Evolutionary conservation across 2,329 filamentous ascomycete species (phyloP).

Genomic region (Nannizziopsis arthrosporioides): DNA sequence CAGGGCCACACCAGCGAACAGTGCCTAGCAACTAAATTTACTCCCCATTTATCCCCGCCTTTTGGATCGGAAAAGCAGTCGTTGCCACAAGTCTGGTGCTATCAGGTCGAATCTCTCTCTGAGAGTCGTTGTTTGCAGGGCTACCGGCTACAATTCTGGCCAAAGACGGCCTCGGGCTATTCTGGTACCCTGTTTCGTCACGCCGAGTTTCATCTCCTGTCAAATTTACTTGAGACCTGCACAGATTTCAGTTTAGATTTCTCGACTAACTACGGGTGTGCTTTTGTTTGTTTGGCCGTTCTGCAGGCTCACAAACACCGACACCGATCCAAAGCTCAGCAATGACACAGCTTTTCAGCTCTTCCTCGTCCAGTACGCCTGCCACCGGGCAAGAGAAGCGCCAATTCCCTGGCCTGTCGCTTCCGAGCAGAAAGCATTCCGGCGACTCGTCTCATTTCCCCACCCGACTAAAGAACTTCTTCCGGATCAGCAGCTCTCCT

Average conservation of each 20-base stretch:
- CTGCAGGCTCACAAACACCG: not conserved
- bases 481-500: conserved; percentile 45
- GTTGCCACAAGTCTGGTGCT: too few relatives aligned
- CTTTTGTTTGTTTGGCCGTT: not conserved
- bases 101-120: not conserved
- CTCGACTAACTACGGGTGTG: not conserved
- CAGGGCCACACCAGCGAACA: too few relatives aligned
- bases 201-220: not conserved
- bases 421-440: conserved; percentile 35
- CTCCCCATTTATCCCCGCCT: too few relatives aligned
- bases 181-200: not conserved
- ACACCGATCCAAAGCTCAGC: conserved; percentile 1
- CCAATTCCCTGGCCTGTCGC: conserved; percentile 37
- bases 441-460: conserved; percentile 45
- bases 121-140: not conserved
- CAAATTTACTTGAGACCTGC: not conserved
- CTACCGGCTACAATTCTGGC: not conserved
- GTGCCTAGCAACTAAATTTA: too few relatives aligned
- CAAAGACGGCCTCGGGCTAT: not conserved
- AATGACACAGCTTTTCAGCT: conserved; percentile 36
- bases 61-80: too few relatives aligned
- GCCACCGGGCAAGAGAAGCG: conserved; percentile 36
- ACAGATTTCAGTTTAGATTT: not conserved
- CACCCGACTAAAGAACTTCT: conserved; percentile 58
- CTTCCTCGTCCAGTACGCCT: conserved; percentile 26